A percentile compares a stretch with the other conserved stretches of the same genome.
phyloP scores from a whole-genome alignment of 768 basidiomycete species.

The Dacryopinax primogenitus region DNA sequence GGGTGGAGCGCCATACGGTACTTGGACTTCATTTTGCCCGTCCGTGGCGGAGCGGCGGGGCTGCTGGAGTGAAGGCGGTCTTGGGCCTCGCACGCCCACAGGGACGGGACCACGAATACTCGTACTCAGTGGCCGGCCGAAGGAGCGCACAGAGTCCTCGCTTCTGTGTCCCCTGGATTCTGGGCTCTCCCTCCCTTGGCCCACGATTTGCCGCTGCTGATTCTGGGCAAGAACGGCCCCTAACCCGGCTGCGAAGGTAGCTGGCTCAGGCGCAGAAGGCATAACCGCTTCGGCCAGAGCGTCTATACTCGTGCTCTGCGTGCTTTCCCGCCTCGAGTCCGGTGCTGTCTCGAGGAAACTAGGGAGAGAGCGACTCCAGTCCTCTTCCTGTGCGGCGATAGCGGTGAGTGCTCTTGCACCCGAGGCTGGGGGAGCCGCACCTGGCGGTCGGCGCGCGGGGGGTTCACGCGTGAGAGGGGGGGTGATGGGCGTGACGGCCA shows the following conservation, averaged over 20 bases:
- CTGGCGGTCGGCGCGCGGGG: background rate
- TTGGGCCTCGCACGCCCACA: background rate
- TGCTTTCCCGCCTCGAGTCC: background rate
- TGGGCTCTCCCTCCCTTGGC: background rate
- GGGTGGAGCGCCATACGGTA: no score
- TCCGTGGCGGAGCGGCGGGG: background rate
- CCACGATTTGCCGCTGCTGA: background rate
- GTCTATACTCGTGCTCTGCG: background rate
- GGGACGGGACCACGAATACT: background rate
- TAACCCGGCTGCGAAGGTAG: background rate
- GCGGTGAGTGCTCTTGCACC: background rate
- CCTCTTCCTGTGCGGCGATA: background rate
- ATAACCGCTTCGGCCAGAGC: background rate
- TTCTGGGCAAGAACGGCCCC: background rate
- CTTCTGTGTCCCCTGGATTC: background rate
- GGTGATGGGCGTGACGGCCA: no score
- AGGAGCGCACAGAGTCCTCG: slow-evolving; percentile 1
- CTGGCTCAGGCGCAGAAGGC: background rate
- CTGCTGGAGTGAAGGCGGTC: background rate
- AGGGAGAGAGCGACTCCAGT: background rate
- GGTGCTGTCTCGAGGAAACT: background rate
- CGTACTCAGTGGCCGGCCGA: background rate
- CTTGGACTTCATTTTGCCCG: no score
- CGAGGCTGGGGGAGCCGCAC: background rate
- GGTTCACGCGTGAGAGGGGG: no score